Evolutionary conservation across 2,329 filamentous ascomycete genomes (phyloP).

Genomic region (Geosmithia morbida): DNA sequence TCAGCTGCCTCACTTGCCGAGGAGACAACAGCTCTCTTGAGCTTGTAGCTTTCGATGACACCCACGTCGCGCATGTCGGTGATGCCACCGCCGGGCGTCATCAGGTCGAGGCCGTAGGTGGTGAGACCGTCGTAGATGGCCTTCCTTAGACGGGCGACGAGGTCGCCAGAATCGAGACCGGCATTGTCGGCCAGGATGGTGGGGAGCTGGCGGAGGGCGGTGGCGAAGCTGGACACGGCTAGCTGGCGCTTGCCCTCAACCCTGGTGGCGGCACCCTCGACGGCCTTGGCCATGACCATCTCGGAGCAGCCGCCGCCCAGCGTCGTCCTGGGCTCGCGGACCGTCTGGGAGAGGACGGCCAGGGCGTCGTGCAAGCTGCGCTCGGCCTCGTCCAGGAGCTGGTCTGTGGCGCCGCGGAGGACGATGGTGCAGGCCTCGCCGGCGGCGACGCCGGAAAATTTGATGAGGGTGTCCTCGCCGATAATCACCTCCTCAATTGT

Average conservation of each 20-base stretch:
- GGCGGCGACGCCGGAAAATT: conserved; percentile 89
- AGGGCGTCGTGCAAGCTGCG: conserved; percentile 91
- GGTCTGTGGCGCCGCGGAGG: conserved; percentile 87
- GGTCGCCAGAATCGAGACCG: conserved; percentile 85
- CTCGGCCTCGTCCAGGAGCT: conserved; percentile 93
- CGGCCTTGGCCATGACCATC: conserved; percentile 98
- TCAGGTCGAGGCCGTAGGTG: conserved; percentile 79
- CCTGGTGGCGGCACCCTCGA: conserved; percentile 84
- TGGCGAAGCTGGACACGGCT: conserved; percentile 79
- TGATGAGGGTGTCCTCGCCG: conserved; percentile 92
- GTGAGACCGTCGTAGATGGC: conserved; percentile 91
- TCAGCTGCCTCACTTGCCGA: conserved; percentile 94
- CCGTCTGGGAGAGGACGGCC: conserved; percentile 90
- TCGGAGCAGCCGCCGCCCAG: conserved; percentile 92
- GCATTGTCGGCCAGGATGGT: conserved; percentile 97
- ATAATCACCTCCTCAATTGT: conserved; percentile 97
- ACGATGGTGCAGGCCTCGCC: conserved; percentile 95
- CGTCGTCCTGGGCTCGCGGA: conserved; percentile 86
- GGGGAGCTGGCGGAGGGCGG: conserved; percentile 80
- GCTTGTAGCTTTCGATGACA: conserved; percentile 95
- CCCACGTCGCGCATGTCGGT: conserved; percentile 91
- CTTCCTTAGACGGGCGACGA: conserved; percentile 82
- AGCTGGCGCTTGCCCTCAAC: conserved; percentile 94
- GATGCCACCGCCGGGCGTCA: conserved; percentile 81
- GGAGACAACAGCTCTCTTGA: conserved; percentile 95